These are phyloP conservation scores for Aspergillus indologenus DNA, from an alignment of 495 filamentous ascomycete species.

Conservation along the genomic window DNA sequence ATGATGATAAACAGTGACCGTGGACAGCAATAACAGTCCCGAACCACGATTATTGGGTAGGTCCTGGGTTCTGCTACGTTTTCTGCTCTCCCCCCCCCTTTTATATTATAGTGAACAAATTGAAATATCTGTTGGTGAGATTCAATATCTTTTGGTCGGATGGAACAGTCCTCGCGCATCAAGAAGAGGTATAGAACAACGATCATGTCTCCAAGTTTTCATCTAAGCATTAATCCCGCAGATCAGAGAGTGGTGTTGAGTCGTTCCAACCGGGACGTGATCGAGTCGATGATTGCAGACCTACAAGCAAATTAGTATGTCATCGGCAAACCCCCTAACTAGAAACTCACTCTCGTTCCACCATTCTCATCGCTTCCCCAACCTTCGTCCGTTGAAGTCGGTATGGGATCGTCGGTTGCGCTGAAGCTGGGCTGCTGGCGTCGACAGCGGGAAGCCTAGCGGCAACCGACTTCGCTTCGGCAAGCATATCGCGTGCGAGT, in stretches of 20 bases:
- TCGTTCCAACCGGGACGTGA: constrained; percentile 40
- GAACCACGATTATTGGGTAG: no score
- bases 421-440: constrained; percentile 26
- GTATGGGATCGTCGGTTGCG: constrained; percentile 55
- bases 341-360: constrained; percentile 61
- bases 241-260: constrained; percentile 24
- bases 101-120: no score
- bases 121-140: no score
- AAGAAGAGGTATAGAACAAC: neutral
- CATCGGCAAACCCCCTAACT: neutral
- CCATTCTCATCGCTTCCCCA: constrained; percentile 63
- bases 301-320: constrained; percentile 18
- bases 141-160: no score
- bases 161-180: no score
- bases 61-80: no score
- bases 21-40: no score
- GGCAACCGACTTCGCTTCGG: constrained; percentile 41
- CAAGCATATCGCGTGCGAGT: constrained; percentile 50
- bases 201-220: neutral
- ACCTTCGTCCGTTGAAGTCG: constrained; percentile 66
- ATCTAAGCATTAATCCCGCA: neutral
- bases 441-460: constrained; percentile 29
- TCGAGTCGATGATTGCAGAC: constrained; percentile 40
- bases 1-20: no score
- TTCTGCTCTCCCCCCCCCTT: no score